phyloP scores from a whole-genome alignment of 768 basidiomycete species.

The Trametes cingulata region DNA sequence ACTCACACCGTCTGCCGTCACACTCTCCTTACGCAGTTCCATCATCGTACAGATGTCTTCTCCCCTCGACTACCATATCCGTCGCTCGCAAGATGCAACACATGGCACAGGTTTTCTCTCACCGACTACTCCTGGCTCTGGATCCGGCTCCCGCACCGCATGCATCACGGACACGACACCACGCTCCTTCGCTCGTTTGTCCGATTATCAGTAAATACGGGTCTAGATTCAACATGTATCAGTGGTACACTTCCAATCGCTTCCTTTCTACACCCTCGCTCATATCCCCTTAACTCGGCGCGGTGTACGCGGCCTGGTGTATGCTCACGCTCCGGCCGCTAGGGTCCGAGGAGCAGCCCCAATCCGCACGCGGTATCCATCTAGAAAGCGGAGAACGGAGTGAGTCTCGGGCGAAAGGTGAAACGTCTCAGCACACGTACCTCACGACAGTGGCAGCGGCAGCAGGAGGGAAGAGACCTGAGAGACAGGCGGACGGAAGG shows the following conservation, averaged over 20 bases:
- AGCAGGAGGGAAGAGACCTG: slow-evolving; percentile 81
- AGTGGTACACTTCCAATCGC: slow-evolving; percentile 27
- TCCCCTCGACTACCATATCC: background rate
- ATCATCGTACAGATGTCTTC: background rate
- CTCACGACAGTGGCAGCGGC: slow-evolving; percentile 92
- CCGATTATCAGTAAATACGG: slow-evolving; percentile 29
- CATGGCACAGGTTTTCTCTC: background rate
- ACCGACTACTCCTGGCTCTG: background rate
- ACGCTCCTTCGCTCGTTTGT: slow-evolving; percentile 22
- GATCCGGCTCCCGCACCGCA: background rate
- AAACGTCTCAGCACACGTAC: slow-evolving; percentile 41
- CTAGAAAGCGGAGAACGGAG: slow-evolving; percentile 37
- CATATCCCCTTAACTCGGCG: slow-evolving; percentile 11
- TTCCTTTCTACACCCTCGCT: background rate
- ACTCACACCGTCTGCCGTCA: background rate
- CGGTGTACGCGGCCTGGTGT: slow-evolving; percentile 84
- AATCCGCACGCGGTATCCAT: slow-evolving; percentile 94
- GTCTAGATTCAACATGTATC: slow-evolving; percentile 35
- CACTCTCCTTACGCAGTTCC: slow-evolving; percentile 16
- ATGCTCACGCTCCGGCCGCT: slow-evolving; percentile 95
- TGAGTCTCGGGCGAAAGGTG: slow-evolving; percentile 1
- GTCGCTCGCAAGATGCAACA: slow-evolving; percentile 14
- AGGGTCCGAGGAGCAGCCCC: slow-evolving; percentile 95
- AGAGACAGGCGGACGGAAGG: slow-evolving; percentile 5
- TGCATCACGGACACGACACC: slow-evolving; percentile 14